Percentiles rank a stretch among this genome's conserved stretches.
phyloP scores from a whole-genome alignment of 2,329 filamentous ascomycete genomes.

The Aspergillus sp. region DNA sequence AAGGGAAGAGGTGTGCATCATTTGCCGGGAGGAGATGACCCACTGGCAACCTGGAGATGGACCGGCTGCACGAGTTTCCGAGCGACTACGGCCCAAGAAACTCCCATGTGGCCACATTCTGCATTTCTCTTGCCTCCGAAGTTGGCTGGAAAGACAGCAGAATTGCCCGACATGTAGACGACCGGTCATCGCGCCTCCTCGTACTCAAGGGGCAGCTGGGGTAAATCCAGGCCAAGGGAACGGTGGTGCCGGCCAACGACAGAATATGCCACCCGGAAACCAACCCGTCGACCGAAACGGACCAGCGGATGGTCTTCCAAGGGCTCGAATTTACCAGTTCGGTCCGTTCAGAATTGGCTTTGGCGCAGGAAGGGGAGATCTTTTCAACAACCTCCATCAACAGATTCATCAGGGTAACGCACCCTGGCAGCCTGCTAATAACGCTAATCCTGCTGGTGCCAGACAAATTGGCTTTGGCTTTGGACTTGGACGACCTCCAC shows the following conservation, averaged over 20 bases:
- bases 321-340: conserved; percentile 67
- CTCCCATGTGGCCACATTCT: conserved; percentile 94
- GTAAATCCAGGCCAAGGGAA: conserved; percentile 28
- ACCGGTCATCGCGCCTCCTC: conserved; percentile 63
- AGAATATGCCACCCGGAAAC: conserved; percentile 34
- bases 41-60: conserved; percentile 62
- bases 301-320: conserved; percentile 40
- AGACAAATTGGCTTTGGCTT: conserved; percentile 44
- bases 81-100: conserved; percentile 88
- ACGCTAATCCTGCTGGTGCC: conserved; percentile 32
- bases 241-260: conserved; percentile 25
- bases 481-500: conserved; percentile 38
- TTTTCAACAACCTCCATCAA: conserved; percentile 65
- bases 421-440: conserved; percentile 36
- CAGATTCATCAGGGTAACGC: conserved; percentile 56
- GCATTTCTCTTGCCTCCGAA: conserved; percentile 90
- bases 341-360: conserved; percentile 75
- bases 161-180: conserved; percentile 92
- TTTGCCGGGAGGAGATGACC: conserved; percentile 94
- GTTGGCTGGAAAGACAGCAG: conserved; percentile 96
- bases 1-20: conserved; percentile 92
- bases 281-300: conserved; percentile 41
- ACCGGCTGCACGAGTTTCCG: conserved; percentile 57
- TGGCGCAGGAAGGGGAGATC: conserved; percentile 58
- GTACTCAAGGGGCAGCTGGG: conserved; percentile 27